phyloP scores from a whole-genome alignment of 2,329 filamentous ascomycete species.

The Helminthosporium solani region DNA sequence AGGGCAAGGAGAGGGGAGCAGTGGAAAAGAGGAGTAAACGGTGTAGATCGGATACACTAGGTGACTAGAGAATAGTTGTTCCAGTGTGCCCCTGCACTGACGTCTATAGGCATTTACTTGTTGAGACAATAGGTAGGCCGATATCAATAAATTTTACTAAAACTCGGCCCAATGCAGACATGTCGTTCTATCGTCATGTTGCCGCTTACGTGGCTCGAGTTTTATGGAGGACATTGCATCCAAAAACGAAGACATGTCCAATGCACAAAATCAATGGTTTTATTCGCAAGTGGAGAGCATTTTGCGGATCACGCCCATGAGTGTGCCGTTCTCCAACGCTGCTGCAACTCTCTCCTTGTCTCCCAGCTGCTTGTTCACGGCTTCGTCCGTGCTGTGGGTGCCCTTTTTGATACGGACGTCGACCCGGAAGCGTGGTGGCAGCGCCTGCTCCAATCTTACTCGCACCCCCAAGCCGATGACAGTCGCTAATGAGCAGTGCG shows the following conservation, averaged over 20 bases:
- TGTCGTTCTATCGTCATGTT: neutral
- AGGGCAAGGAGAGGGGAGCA: neutral
- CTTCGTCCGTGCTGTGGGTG: constrained; percentile 90
- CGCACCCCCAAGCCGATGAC: constrained; percentile 93
- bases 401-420: constrained; percentile 95
- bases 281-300: constrained; percentile 86
- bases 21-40: neutral
- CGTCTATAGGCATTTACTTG: neutral
- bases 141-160: neutral
- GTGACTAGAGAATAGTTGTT: neutral
- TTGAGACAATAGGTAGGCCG: neutral
- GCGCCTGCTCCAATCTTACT: constrained; percentile 83
- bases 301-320: constrained; percentile 85
- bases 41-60: neutral
- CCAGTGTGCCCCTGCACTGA: neutral
- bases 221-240: neutral
- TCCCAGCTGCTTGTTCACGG: constrained; percentile 93
- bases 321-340: constrained; percentile 86
- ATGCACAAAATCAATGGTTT: constrained; percentile 12
- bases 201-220: neutral
- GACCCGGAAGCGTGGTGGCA: constrained; percentile 88
- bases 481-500: constrained; percentile 93
- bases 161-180: neutral
- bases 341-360: constrained; percentile 97
- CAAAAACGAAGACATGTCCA: neutral